Base-by-base conservation (phyloP, 1,284 basidiomycete genomes). In the Tremellales sp. region DNA sequence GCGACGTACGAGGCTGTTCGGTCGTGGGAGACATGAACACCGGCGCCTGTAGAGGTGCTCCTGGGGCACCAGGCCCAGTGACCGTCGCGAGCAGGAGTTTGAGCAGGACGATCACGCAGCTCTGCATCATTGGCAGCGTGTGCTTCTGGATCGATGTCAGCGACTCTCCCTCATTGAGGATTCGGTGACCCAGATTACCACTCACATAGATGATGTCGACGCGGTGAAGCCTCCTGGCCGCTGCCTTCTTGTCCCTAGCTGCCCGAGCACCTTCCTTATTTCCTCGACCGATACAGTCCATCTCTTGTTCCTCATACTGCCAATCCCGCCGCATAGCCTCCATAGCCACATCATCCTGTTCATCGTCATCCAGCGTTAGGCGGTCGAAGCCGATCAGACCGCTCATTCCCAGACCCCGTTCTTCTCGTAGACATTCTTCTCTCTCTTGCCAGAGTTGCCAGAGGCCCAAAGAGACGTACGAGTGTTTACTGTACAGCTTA, bases 381-480 rank as follows among this genome's bases (percentile, higher is more conserved):
- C 36, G 56, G 10, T 47, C 85, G 65, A 79, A 90, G 78, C 73
- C 82, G 77, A 58, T 89, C 49, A 74, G 53, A 0, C 73, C 74
- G 2, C 45, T 51, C 19, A 43, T 50, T 1, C 74, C 86, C 53
- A 97, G 74, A 11, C 94, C 96, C 61, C 90, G 89, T 76, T 98
- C 96, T 46, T 87, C 84, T 3, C 86, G 85, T 79, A 96, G 87
- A 65, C 87, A 96, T 64, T 97, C 93, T 70, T 97, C 93, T 48
- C 96, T 79, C 3, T 90, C 86, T 68, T 87, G 80, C 88, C 90
- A 97, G 80, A 92, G 90, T 76, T 99, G 96, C 78, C 85, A 85
- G 29, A 97, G 75, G 22, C 90, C 83, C 43, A 93, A 77, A 45
- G 88, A 88, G 52, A 97, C 81, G 65, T 96, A 87, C 83, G 96